These are phyloP conservation scores for Perilla frutescens DNA, from an alignment of 257 asterid genomes.

Conservation along the genomic window DNA sequence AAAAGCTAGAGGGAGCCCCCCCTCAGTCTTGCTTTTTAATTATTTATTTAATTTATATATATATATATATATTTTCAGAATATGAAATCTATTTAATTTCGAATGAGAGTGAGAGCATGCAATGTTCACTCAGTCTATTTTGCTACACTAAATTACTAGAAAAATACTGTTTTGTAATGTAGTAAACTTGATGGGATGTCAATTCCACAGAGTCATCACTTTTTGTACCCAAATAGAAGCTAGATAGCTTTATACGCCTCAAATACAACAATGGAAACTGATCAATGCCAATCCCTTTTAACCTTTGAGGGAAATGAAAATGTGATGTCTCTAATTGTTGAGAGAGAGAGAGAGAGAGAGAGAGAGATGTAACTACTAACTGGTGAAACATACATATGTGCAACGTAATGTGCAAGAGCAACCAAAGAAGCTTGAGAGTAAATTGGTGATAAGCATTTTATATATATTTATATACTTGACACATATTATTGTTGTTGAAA, in stretches of 20 bases:
- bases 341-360: not conserved
- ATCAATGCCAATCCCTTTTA: constrained; percentile 8
- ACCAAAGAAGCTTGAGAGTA: too few species aligned
- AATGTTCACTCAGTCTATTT: constrained; percentile 36
- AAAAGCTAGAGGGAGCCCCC: constrained; percentile 28
- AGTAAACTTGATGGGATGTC: constrained; percentile 36
- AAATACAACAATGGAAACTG: constrained; percentile 7
- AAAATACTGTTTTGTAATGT: constrained; percentile 35
- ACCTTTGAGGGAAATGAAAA: not conserved
- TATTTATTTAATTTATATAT: too few species aligned
- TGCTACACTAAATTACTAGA: constrained; percentile 31
- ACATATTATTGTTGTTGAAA: too few species aligned
- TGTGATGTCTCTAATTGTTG: not conserved
- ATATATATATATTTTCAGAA: too few species aligned
- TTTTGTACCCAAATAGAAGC: constrained; percentile 1
- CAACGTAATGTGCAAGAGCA: too few species aligned
- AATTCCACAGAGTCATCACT: constrained; percentile 23
- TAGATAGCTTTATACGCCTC: not conserved
- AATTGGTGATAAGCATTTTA: too few species aligned
- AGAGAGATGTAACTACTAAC: not conserved
- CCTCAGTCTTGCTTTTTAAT: not conserved
- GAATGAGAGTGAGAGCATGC: constrained; percentile 23
- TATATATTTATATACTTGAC: too few species aligned
- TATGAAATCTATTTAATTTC: too few species aligned
- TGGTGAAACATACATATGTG: too few species aligned